Percentiles rank a stretch among this genome's conserved stretches.
Evolutionary conservation across 805 yeast species (phyloP).

Genomic region (Aciculoconidium aculeatum): DNA sequence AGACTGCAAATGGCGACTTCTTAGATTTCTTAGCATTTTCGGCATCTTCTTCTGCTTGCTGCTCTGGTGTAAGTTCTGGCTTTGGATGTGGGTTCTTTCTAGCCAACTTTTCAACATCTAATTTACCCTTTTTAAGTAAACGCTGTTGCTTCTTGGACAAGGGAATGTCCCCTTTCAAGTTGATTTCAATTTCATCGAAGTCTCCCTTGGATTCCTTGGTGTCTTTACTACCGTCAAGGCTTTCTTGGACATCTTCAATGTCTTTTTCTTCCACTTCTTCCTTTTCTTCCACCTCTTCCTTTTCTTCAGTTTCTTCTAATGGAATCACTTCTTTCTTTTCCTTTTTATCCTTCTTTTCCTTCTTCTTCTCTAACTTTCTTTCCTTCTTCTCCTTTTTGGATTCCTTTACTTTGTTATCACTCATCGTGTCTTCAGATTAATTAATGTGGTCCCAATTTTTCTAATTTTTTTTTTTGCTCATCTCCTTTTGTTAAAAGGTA

Average conservation of each 20-base stretch:
- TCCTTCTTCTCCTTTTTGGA: conserved; percentile 12
- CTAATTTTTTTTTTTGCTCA: conserved; percentile 3
- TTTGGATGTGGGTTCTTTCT: conserved; percentile 33
- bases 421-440: conserved; percentile 2
- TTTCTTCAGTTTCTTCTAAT: conserved; percentile 7
- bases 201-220: conserved; percentile 34
- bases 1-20: conserved; percentile 65
- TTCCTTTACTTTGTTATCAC: conserved; percentile 1
- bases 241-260: conserved; percentile 15
- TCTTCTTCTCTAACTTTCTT: conserved; percentile 17
- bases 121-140: conserved; percentile 64
- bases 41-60: conserved; percentile 21
- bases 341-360: conserved; percentile 22
- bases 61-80: conserved; percentile 29
- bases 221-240: no score
- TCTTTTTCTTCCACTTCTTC: conserved; percentile 10
- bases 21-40: conserved; percentile 25
- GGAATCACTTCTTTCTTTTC: conserved; percentile 25
- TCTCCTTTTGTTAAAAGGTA: no score
- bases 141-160: conserved; percentile 81
- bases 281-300: conserved; percentile 8
- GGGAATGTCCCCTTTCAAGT: conserved; percentile 67
- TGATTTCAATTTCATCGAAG: conserved; percentile 60
- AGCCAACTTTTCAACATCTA: conserved; percentile 53
- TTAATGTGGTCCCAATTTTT: conserved; percentile 1